phyloP scores from a whole-genome alignment of 495 filamentous ascomycete genomes.

The Lepidopterella palustris region DNA sequence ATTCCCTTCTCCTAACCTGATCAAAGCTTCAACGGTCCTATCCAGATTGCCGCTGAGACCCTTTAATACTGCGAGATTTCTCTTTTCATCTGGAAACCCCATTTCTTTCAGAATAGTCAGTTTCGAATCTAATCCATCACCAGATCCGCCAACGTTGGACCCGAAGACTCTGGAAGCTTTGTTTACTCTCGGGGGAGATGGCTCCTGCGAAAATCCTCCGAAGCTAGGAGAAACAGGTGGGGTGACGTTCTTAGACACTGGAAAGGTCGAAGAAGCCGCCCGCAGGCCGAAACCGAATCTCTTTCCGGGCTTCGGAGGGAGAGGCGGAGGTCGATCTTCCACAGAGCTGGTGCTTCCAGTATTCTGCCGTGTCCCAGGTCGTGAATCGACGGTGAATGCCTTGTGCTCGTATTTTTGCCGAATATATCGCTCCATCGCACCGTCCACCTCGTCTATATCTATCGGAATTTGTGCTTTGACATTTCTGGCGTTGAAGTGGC shows the following conservation, averaged over 20 bases:
- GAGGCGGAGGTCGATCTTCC: conserved; percentile 60
- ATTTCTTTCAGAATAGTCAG: conserved; percentile 75
- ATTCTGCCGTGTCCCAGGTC: conserved; percentile 38
- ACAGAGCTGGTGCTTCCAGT: conserved; percentile 46
- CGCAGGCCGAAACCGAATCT: conserved; percentile 68
- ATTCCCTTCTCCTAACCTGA: conserved; percentile 64
- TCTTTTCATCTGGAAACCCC: conserved; percentile 82
- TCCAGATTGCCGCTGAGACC: conserved; percentile 77
- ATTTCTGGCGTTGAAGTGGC: conserved; percentile 78
- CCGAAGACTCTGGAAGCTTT: conserved; percentile 63
- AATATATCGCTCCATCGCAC: conserved; percentile 89
- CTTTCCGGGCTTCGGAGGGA: conserved; percentile 75
- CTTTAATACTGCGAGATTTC: conserved; percentile 72
- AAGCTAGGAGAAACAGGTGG: conserved; percentile 34
- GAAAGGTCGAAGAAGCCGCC: conserved; percentile 64
- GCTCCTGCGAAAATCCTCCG: conserved; percentile 25
- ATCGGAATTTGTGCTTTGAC: conserved; percentile 74
- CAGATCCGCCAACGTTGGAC: conserved; percentile 53
- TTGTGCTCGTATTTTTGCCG: conserved; percentile 81
- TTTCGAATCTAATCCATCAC: conserved; percentile 59
- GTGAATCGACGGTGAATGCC: conserved; percentile 42
- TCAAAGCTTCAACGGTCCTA: conserved; percentile 72
- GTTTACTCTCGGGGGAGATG: conserved; percentile 41
- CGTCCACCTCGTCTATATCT: conserved; percentile 85
- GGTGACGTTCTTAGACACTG: conserved; percentile 24